Evolutionary conservation across 2,329 filamentous ascomycete species (phyloP), one percentile per base, ranked within the genome.

Genomic region (Ophiocordyceps polyrhachis-furcata): DNA sequence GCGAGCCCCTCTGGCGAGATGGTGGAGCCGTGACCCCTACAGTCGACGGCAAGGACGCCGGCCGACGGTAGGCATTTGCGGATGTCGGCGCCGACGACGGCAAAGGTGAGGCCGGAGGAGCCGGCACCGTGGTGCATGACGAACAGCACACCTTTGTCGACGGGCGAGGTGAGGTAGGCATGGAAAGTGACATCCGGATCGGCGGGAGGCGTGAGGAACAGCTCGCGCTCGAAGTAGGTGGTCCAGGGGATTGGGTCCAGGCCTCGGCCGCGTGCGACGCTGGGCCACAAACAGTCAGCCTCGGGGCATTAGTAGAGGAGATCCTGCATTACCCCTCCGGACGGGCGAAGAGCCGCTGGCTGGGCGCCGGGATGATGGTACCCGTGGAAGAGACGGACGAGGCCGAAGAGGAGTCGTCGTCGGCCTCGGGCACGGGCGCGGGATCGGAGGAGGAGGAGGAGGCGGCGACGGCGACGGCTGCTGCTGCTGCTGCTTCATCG

Each of bases 111-210:
- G 7, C 83, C 93, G 0, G 88, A 94, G 4, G 88, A 93, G 15
- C 91, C 91, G 38, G 85, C 91, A 37, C 91, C 91, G 63, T 98
- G 91, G 58, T 98, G 91, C 63, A 83, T 85, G 48, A 96, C 81
- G 61, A 98, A 88, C 5, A 98, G 68, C 0, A 89, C 87, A 0
- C 82, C 84, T 49, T 73, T 72, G 35, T 72, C 78, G 40, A 72
- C 71, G 9, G 89, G 88, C 1, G 87, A 86, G 19, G 79, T 94
- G 40, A 96, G 69, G 60, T 96, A 96, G 46, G 76, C 83, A 66
- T 98, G 91, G 57, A 88, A 82, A 44, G 69, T 74, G 40, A 85
- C 73, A 20, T 64, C 51, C 13, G 59, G 55, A 12, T 60, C 59
- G 32, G 62, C 55, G 42, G 64, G 58, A 44, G 68, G 64, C 46